A percentile compares a stretch with the other conserved stretches of the same genome.
phyloP scores from a whole-genome alignment of 371 early-diverging fungal species.

The Mucor irregularis region DNA sequence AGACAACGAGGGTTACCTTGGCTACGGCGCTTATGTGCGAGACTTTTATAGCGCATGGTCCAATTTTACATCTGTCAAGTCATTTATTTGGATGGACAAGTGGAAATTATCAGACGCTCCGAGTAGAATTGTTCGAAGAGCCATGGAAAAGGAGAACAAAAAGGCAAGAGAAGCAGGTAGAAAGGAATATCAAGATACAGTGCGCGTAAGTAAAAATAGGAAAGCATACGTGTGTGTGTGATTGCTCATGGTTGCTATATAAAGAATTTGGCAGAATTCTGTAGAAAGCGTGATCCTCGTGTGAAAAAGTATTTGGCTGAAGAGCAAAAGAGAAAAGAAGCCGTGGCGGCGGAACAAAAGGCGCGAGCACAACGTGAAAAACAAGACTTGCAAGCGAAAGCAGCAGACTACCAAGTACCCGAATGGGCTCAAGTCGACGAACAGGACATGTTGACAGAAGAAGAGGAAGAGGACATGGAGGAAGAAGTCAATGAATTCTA shows the following conservation, averaged over 20 bases:
- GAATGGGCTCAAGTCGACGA: conserved; percentile 65
- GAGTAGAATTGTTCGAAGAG: conserved; percentile 76
- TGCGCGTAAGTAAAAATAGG: conserved; percentile 63
- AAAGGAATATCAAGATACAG: conserved; percentile 84
- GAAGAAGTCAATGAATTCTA: conserved; percentile 53
- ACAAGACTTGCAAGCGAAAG: conserved; percentile 49
- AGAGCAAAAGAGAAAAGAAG: conserved; percentile 52
- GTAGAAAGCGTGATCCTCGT: conserved; percentile 82
- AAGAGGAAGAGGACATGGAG: conserved; percentile 38
- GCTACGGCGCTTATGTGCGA: conserved; percentile 41
- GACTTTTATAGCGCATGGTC: conserved; percentile 82
- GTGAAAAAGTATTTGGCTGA: conserved; percentile 57
- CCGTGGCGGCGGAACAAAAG: conserved; percentile 55
- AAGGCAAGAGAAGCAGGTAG: conserved; percentile 82
- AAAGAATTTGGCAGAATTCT: conserved; percentile 56
- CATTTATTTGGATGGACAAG: conserved; percentile 91
- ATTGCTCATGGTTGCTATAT: too few relatives aligned
- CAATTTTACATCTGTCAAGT: conserved; percentile 75
- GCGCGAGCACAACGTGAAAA: conserved; percentile 53
- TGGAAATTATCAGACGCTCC: conserved; percentile 81
- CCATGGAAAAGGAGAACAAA: conserved; percentile 93
- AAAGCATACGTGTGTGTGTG: too few relatives aligned
- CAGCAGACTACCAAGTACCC: conserved; percentile 57
- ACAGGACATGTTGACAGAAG: conserved; percentile 10
- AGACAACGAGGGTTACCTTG: conserved; percentile 33